Evolutionary conservation across 2,329 filamentous ascomycete genomes (phyloP), one percentile per base, ranked within the genome.

Genomic region (Neocucurbitaria cava): DNA sequence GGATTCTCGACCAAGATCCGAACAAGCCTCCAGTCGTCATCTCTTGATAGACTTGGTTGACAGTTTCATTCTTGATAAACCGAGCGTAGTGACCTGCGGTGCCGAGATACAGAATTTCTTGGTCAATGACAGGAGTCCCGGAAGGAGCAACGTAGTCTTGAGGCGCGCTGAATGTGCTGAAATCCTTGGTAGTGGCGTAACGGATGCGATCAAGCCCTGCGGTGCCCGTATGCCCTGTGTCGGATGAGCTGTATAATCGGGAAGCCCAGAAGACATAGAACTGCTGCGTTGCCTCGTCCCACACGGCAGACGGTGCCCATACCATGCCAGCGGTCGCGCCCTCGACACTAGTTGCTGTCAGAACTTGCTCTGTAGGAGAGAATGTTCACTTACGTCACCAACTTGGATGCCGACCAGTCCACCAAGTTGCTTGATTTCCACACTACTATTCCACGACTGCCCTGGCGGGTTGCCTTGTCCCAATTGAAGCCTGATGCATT

Each of bases 291-390:
- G 38, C 41, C 11, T 51, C 41, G 18, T 58, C 51, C 36, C 42
- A 61, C 2, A 61, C 54, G 1, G 58, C 54, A 17, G 49, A 52
- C 0, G 58, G 54, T 10, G 58, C 54, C 58, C 58, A 61, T 1
- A 56, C 52, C 58, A 61, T 61, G 9, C 58, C 58, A 1, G 55
- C 55, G 4, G 52, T 56, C 1, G 49, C 49, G 20, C 47, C 42
- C 23, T 61, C 58, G 3, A 61, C 52, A 3, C 28, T 31, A 31
- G 4, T 4, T 10, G 9, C 11, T 31, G 28, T 31, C 13, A 31
- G 46, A 15, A 10, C 9, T 13, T 18, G n/a, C 2, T 17, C 3
- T 3, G 18, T 23, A n/a, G 5, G 18, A 21, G 1, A 6, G 20
- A 1, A 17, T 11, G 2, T 31, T 1, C 3, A 54, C 52, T 36